These are phyloP conservation scores for Flaveria sonorensis DNA, from an alignment of 129 eudicot genomes.

Conservation along the genomic window DNA sequence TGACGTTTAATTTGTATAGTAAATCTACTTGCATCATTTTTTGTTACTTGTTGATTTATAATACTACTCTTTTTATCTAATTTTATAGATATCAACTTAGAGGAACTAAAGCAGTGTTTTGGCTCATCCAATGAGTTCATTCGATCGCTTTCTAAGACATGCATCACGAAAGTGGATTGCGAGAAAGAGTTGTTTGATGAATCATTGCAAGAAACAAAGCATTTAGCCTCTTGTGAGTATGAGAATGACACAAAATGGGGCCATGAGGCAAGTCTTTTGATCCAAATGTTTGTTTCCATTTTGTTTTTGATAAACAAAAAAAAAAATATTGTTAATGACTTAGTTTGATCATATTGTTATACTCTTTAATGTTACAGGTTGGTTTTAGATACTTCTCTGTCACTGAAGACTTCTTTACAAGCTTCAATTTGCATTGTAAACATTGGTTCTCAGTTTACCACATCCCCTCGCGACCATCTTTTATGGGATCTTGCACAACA, in stretches of 20 bases:
- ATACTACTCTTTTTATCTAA: neutral
- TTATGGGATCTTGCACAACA: conserved; percentile 49
- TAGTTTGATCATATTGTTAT: neutral
- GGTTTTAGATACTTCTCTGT: conserved; percentile 53
- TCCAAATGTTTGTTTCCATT: neutral
- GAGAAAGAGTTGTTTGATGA: conserved; percentile 5
- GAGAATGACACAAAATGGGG: conserved; percentile 73
- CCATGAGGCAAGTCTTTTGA: conserved; percentile 47
- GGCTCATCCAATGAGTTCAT: conserved; percentile 55
- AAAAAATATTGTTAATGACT: too few species aligned
- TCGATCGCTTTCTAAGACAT: conserved; percentile 30
- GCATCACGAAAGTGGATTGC: neutral
- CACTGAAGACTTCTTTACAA: conserved; percentile 57
- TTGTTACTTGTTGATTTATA: neutral
- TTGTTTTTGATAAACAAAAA: too few species aligned
- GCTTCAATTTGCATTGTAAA: conserved; percentile 44
- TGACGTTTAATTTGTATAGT: neutral
- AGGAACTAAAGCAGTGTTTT: conserved; percentile 40
- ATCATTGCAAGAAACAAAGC: conserved; percentile 45
- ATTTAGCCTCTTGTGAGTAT: conserved; percentile 55
- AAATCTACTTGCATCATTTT: neutral
- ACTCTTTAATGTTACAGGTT: conserved; percentile 40
- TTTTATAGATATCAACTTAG: conserved; percentile 41
- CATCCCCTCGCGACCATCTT: conserved; percentile 49
- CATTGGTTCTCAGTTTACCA: conserved; percentile 56